Base-by-base conservation (phyloP, 129 eudicot species). In the Scalesia atractyloides region DNA sequence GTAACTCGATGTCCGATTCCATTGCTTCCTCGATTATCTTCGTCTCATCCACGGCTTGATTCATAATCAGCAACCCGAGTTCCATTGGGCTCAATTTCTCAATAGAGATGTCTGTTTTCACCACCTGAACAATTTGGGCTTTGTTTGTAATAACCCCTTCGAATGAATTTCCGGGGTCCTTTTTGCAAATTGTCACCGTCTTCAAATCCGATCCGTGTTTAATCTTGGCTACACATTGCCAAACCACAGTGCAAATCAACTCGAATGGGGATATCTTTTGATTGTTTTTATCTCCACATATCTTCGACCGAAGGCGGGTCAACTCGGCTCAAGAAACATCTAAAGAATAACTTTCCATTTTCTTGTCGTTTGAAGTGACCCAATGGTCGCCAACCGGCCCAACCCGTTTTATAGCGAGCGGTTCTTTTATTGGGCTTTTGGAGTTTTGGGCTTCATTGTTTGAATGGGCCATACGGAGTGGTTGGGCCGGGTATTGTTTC, bases 371-470 rank as follows among this genome's bases (percentile, higher is more conserved):
- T 0, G 47, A 0, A 39, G 64, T 26, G 22, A 64, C 33, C 97
- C 97, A 91, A 33, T 84, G 79, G 58, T 89, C 91, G 10, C 82
- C 94, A 51, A 91, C 87, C 19, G 94, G 96, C 73, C 75, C 89
- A 15, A 91, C 93, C 82, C 82, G 54, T 68, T 79, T 84, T 10
- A 88, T 3, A 4, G 93, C 43, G 61, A 82, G 66, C 6, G 87
- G 83, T 15, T 83, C 86, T 1, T 44, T 26, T 36, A 14, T 14
- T 52, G 50, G 79, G 82, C 48, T 78, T 50, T 52, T 11, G 4
- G 76, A 49, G 18, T 18, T 37, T 6, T 7, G 49, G 33, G 39
- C 44, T 57, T 56, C 50, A 18, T 49, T 66, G 18, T 11, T 24
- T 48, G 73, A n/a, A n/a, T 71, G 80, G 72, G 77, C 76, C 66